Evolutionary conservation across 2,329 filamentous ascomycete genomes (phyloP).

Genomic region (Xylaria sp.): DNA sequence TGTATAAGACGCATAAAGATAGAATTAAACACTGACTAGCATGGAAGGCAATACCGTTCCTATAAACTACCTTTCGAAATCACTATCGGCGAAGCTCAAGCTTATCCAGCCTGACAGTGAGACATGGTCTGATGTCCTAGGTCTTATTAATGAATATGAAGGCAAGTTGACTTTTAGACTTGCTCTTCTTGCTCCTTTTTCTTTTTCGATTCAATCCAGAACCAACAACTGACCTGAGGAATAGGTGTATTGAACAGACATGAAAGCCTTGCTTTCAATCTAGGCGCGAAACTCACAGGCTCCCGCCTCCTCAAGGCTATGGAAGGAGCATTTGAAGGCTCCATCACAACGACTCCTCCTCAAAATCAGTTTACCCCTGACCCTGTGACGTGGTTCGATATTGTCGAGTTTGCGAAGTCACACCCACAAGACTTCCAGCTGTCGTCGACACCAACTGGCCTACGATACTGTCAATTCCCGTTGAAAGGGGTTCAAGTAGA

Average conservation of each 20-base stretch:
- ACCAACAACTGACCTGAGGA: conserved; percentile 34
- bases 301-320: conserved; percentile 87
- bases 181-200: conserved; percentile 1
- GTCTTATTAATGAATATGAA: conserved; percentile 82
- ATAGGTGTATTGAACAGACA: conserved; percentile 81
- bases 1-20: conserved; percentile 11
- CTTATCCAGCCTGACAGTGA: conserved; percentile 68
- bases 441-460: conserved; percentile 73
- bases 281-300: conserved; percentile 84
- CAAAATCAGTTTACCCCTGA: conserved; percentile 66
- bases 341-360: conserved; percentile 67
- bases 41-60: conserved; percentile 50
- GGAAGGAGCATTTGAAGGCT: conserved; percentile 85
- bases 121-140: conserved; percentile 77
- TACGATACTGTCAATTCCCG: conserved; percentile 81
- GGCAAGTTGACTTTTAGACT: conserved; percentile 51
- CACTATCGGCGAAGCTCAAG: conserved; percentile 57
- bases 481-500: conserved; percentile 84
- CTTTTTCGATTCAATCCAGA: neutral
- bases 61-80: conserved; percentile 65
- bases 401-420: conserved; percentile 83
- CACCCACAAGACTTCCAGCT: conserved; percentile 83
- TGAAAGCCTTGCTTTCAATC: conserved; percentile 85
- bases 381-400: conserved; percentile 81
- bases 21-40: conserved; percentile 35